A percentile compares a stretch with the other conserved stretches of the same genome.
These are phyloP conservation scores for Acanthamoeba royreba DNA, from an alignment of 208 protist genomes.

Conservation along the genomic window DNA sequence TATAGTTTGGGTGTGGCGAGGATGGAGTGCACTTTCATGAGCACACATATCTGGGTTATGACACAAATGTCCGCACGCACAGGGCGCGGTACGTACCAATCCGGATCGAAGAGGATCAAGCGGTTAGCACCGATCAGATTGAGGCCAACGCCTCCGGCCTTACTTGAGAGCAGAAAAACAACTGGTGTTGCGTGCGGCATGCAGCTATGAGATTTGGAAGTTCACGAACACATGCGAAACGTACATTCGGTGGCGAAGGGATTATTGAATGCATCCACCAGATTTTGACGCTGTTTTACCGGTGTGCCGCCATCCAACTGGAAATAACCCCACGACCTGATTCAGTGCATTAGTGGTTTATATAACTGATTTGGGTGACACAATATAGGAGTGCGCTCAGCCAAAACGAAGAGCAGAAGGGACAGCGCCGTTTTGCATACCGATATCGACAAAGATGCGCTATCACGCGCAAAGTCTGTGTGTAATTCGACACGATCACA, in stretches of 20 bases:
- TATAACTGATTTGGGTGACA: not conserved
- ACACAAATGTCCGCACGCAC: too few relatives aligned
- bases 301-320: conserved; percentile 91
- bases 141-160: conserved; percentile 96
- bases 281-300: conserved; percentile 80
- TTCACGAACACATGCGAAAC: too few relatives aligned
- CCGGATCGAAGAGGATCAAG: conserved; percentile 95
- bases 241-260: conserved; percentile 49
- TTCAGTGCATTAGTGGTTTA: too few relatives aligned
- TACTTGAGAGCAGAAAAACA: conserved; percentile 95
- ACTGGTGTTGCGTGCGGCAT: conserved; percentile 5
- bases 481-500: conserved; percentile 90
- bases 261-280: conserved; percentile 85
- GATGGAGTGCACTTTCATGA: not conserved
- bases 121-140: conserved; percentile 97
- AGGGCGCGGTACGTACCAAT: conserved; percentile 94
- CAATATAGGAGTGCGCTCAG: not conserved
- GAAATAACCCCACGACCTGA: conserved; percentile 81
- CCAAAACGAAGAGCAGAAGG: too few relatives aligned
- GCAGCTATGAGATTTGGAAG: too few relatives aligned
- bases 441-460: not conserved
- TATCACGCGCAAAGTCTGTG: conserved; percentile 44
- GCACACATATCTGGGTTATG: too few relatives aligned
- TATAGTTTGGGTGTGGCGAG: not conserved
- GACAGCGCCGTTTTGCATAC: not conserved